Conservation (phyloP, 176 grass and related monocot species). For the Phyllostachys edulis region DNA sequence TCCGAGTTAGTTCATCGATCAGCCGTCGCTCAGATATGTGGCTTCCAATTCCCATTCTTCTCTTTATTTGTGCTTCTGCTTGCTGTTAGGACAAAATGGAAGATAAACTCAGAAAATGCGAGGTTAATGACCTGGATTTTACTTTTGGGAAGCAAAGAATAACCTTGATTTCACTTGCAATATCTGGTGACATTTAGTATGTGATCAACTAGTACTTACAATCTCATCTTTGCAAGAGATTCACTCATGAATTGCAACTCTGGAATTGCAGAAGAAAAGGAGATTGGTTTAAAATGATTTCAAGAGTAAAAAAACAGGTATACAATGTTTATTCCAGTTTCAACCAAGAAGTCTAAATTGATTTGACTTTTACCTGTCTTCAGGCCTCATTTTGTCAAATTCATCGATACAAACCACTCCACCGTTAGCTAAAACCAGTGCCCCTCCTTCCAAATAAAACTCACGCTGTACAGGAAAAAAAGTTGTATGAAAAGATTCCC, state of each 20-base stretch:
- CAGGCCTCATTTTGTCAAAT: slow-evolving; percentile 99
- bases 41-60: slow-evolving; percentile 95
- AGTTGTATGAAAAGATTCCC: no score
- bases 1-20: slow-evolving; percentile 67
- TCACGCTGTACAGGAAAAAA: no score
- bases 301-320: neutral
- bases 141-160: neutral
- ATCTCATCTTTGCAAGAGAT: slow-evolving; percentile 94
- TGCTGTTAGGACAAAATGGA: slow-evolving; percentile 49
- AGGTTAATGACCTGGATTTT: neutral
- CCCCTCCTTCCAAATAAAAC: slow-evolving; percentile 99
- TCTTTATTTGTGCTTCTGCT: slow-evolving; percentile 94
- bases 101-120: neutral
- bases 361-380: slow-evolving; percentile 66
- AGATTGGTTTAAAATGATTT: neutral
- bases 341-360: neutral
- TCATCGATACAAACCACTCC: slow-evolving; percentile 98
- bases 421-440: slow-evolving; percentile 90
- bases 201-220: slow-evolving; percentile 52
- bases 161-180: slow-evolving; percentile 97
- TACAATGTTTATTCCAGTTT: neutral
- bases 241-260: slow-evolving; percentile 98
- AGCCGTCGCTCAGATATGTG: slow-evolving; percentile 86
- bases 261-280: slow-evolving; percentile 20
- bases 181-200: slow-evolving; percentile 55